These are phyloP conservation scores for Pleurotus sapidus DNA, from an alignment of 768 basidiomycete species.

Conservation along the genomic window DNA sequence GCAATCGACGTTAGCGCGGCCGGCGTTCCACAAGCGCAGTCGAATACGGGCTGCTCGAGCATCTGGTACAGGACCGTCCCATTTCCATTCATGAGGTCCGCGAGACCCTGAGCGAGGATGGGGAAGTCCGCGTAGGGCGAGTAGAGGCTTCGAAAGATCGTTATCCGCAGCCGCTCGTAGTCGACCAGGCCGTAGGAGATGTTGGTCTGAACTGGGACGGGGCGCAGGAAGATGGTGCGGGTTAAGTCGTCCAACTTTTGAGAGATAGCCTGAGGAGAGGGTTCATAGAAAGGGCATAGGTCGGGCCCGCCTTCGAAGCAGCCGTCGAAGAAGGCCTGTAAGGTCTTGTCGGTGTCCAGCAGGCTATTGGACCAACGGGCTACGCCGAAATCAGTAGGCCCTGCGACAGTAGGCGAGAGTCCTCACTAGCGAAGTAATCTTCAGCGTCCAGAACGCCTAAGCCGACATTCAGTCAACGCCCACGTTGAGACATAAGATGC, in stretches of 20 bases:
- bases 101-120: conserved; percentile 15
- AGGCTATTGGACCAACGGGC: too few species aligned
- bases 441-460: conserved; percentile 20
- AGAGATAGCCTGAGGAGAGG: conserved; percentile 13
- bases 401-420: not conserved
- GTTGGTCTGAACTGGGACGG: conserved; percentile 14
- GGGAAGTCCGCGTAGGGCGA: conserved; percentile 15
- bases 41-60: not conserved
- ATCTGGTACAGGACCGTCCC: conserved; percentile 12
- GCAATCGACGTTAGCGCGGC: not conserved
- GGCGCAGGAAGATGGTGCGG: conserved; percentile 11
- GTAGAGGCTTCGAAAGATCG: conserved; percentile 19
- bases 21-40: not conserved
- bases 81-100: conserved; percentile 21
- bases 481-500: not conserved
- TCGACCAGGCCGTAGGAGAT: conserved; percentile 20
- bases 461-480: not conserved
- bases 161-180: conserved; percentile 12
- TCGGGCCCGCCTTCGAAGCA: conserved; percentile 17
- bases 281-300: conserved; percentile 18
- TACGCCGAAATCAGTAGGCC: not conserved
- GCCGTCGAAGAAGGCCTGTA: conserved; percentile 17
- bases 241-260: conserved; percentile 12
- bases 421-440: conserved; percentile 21
- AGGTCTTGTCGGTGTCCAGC: conserved; percentile 17